Conservation (phyloP, 2,329 filamentous ascomycete species). For the Pseudocercospora fijiensis region DNA sequence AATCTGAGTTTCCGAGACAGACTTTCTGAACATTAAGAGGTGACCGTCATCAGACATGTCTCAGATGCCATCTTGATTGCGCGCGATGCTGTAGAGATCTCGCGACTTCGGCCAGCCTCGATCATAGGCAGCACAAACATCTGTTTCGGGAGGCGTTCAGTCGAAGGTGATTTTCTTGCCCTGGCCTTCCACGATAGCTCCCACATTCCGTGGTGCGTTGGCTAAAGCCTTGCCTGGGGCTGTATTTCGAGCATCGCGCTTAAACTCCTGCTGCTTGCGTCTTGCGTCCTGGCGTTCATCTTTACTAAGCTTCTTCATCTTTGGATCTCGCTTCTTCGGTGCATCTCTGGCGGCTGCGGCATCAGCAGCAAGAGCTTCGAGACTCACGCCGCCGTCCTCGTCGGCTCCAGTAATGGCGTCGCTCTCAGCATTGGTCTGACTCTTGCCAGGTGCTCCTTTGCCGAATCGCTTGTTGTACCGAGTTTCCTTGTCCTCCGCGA, state of each 20-base stretch:
- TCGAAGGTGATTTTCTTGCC: conserved; percentile 85
- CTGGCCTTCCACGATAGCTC: conserved; percentile 72
- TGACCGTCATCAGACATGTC: not conserved
- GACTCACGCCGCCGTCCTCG: conserved; percentile 17
- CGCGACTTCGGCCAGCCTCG: not conserved
- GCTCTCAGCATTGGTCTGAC: conserved; percentile 27
- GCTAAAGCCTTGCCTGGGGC: conserved; percentile 47
- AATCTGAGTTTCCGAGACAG: not conserved
- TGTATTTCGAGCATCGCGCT: conserved; percentile 47
- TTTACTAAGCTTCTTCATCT: conserved; percentile 37
- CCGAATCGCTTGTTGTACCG: conserved; percentile 94
- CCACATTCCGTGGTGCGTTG: conserved; percentile 60
- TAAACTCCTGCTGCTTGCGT: conserved; percentile 33
- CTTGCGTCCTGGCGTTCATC: conserved; percentile 36
- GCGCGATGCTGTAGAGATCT: not conserved
- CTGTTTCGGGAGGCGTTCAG: not conserved
- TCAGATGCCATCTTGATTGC: conserved; percentile 6
- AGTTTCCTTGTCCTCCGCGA: conserved; percentile 84
- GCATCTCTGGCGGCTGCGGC: conserved; percentile 24
- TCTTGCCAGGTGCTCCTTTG: conserved; percentile 51
- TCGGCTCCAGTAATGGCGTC: conserved; percentile 20
- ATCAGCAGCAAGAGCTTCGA: conserved; percentile 20
- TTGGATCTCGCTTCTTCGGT: conserved; percentile 28
- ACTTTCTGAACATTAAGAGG: not conserved
- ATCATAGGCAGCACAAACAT: not conserved